A percentile compares a stretch with the other conserved stretches of the same genome.
Conservation (phyloP, 2,329 filamentous ascomycete genomes). For the Tolypocladium pustulatum region DNA sequence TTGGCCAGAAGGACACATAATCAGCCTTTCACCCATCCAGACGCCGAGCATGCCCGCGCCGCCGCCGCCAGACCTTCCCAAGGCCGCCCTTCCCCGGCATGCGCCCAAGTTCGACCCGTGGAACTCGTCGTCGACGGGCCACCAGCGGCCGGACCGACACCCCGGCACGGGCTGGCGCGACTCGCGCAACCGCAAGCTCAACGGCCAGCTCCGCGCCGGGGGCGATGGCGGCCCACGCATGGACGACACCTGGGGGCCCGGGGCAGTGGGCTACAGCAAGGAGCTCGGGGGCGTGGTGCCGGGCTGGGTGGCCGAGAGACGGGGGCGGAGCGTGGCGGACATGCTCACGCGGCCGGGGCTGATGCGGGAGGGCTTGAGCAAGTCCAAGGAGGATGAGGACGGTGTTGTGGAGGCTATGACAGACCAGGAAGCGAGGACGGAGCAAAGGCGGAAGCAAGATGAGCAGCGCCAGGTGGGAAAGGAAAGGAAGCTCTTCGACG, state of each 20-base stretch:
- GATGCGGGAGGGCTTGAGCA: conserved; percentile 4
- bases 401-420: background rate
- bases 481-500: conserved; percentile 48
- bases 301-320: conserved; percentile 45
- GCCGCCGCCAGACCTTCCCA: conserved; percentile 11
- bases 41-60: background rate
- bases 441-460: conserved; percentile 29
- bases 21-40: background rate
- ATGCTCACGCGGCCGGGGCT: conserved; percentile 37
- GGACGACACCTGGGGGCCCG: background rate
- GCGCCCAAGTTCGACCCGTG: conserved; percentile 50
- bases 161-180: conserved; percentile 60
- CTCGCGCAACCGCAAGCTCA: conserved; percentile 58
- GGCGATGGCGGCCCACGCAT: conserved; percentile 35
- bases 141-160: conserved; percentile 64
- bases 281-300: conserved; percentile 29
- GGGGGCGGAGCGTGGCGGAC: conserved; percentile 34
- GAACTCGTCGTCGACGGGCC: conserved; percentile 66
- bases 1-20: background rate
- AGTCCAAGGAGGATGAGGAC: background rate
- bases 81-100: conserved; percentile 29
- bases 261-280: background rate
- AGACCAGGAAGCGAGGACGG: background rate
- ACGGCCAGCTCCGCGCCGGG: conserved; percentile 53
- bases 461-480: conserved; percentile 32